Evolutionary conservation across 805 yeast genomes (phyloP).

Genomic region (Yamadazyma akitaensis): DNA sequence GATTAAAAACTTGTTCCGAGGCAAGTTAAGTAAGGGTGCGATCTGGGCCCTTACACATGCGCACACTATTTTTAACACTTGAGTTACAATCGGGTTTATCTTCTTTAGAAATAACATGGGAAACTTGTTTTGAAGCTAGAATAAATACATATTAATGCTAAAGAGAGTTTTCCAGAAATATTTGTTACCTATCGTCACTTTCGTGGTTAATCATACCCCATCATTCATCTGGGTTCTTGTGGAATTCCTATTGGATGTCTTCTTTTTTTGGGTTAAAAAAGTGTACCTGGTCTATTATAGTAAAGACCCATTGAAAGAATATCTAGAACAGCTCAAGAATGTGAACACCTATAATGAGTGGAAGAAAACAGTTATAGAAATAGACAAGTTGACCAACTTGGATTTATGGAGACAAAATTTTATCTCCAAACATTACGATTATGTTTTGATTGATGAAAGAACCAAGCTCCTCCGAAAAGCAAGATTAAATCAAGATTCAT

Average conservation of each 20-base stretch:
- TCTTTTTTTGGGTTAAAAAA: conserved; percentile 45
- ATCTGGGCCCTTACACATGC: background rate
- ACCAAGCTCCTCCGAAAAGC: conserved; percentile 61
- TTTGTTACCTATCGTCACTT: conserved; percentile 23
- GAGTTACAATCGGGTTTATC: background rate
- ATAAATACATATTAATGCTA: background rate
- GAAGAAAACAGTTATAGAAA: conserved; percentile 51
- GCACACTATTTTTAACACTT: background rate
- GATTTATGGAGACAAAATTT: conserved; percentile 77
- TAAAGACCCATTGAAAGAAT: conserved; percentile 45
- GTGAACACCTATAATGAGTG: conserved; percentile 69
- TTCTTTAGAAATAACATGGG: background rate
- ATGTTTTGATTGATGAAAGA: conserved; percentile 73
- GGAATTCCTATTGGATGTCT: conserved; percentile 43
- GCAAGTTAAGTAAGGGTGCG: background rate
- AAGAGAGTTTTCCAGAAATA: conserved; percentile 6
- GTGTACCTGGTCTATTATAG: conserved; percentile 32
- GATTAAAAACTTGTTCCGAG: background rate
- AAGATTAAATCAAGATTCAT: conserved; percentile 54
- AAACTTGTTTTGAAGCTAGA: background rate
- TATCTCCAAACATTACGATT: conserved; percentile 78
- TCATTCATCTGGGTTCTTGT: conserved; percentile 39
- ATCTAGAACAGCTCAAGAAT: conserved; percentile 45
- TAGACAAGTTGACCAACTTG: conserved; percentile 45
- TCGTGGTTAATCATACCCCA: conserved; percentile 35